These are phyloP conservation scores for Ascochyta pisi DNA, from an alignment of 2,329 filamentous ascomycete species.

Conservation along the genomic window DNA sequence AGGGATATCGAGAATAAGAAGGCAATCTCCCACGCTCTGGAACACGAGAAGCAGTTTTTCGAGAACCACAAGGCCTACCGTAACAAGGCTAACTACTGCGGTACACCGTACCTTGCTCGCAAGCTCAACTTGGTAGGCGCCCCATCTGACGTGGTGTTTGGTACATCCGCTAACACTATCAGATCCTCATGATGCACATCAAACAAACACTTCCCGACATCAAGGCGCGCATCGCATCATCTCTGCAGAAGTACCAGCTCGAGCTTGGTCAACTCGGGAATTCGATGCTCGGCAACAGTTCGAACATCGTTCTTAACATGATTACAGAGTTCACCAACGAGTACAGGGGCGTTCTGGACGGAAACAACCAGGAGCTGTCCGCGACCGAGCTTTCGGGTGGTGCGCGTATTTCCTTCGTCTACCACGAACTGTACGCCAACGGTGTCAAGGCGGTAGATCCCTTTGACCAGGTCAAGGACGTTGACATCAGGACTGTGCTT, in stretches of 20 bases:
- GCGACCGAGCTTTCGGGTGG: slow-evolving; percentile 94
- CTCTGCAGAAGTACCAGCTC: slow-evolving; percentile 85
- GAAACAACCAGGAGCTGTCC: slow-evolving; percentile 95
- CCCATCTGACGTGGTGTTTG: background rate
- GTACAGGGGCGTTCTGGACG: slow-evolving; percentile 93
- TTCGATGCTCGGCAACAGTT: slow-evolving; percentile 93
- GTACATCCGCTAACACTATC: slow-evolving; percentile 33
- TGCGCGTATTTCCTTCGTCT: slow-evolving; percentile 98
- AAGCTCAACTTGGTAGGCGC: slow-evolving; percentile 82
- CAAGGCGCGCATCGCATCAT: slow-evolving; percentile 94
- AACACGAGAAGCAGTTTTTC: slow-evolving; percentile 96
- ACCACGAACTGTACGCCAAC: slow-evolving; percentile 97
- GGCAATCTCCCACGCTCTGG: slow-evolving; percentile 86
- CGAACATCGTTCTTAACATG: slow-evolving; percentile 96
- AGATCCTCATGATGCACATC: slow-evolving; percentile 99
- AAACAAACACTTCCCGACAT: slow-evolving; percentile 99
- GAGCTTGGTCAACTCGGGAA: slow-evolving; percentile 87
- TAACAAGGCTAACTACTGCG: slow-evolving; percentile 98
- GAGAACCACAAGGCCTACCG: slow-evolving; percentile 98
- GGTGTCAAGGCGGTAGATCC: slow-evolving; percentile 97
- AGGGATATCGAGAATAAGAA: slow-evolving; percentile 99
- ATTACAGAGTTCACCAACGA: slow-evolving; percentile 99
- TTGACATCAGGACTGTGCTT: slow-evolving; percentile 94
- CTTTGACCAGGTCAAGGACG: slow-evolving; percentile 96
- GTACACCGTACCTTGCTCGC: slow-evolving; percentile 92